Evolutionary conservation across 805 yeast genomes (phyloP), one percentile per base, ranked within the genome.

Genomic region (Kuraishia capsulata): DNA sequence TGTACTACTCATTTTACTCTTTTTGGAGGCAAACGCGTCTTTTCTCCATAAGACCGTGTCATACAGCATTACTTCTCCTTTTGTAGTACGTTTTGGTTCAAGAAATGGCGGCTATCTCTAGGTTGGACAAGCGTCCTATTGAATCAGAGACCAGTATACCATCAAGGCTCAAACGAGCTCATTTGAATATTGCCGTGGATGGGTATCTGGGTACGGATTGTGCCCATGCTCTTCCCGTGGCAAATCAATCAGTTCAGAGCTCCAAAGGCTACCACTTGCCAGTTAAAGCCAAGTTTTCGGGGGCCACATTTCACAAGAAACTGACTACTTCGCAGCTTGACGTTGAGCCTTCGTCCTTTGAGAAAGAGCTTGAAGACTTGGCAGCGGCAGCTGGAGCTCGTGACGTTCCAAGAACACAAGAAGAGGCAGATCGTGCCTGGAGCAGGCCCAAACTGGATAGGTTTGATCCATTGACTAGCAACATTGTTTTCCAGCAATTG

Each of bases 401-500:
- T 5, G 31, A 28, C 17, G 31, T 26, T 9, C 28, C 6, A 31
- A 24, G 10, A 19, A 20, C 21, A 11, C 20, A 39, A 37, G 24
- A 53, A 40, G 29, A 47, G 23, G 52, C 51, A 32, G 52, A 54
- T 36, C 69, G 62, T 36, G 46, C 50, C 4, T 74, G 77, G 73
- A 28, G 39, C 3, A 51, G 90, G 45, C 83, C 92, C 0, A 65
- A 71, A 0, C 49, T 76, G 4, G 74, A 81, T 2, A 64, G 62
- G 31, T 76, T 80, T 44, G 63, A 71, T 39, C 69, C 81, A 2
- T 48, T 51, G 1, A 54, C 56, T 1, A 53, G 56, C 30, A 88
- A 81, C 49, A 67, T 83, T 20, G 67, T 72, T 1, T 89, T 89
- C 56, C 97, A 92, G 58, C 98, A 92, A 52, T 65, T 92, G 49